Evolutionary conservation across 176 grass and related monocot genomes (phyloP).

Genomic region (Juncus inflexus): DNA sequence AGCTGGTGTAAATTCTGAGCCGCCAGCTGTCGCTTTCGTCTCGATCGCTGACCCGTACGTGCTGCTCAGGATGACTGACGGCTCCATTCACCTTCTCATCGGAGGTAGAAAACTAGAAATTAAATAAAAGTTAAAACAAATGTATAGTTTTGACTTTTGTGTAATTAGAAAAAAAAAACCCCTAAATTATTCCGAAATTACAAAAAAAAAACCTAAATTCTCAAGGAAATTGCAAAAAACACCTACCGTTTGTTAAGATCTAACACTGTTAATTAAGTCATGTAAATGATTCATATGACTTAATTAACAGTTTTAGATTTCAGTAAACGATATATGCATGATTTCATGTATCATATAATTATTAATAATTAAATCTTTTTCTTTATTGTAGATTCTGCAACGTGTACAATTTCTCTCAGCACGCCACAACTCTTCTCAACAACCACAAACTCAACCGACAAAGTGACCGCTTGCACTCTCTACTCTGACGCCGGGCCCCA

Average conservation of each 20-base stretch:
- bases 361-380: conserved; percentile 13
- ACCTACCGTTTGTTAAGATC: neutral
- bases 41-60: conserved; percentile 92
- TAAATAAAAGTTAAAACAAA: neutral
- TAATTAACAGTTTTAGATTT: no score
- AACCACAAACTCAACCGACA: conserved; percentile 39
- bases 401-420: conserved; percentile 62
- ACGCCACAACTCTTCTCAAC: conserved; percentile 46
- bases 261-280: neutral
- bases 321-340: conserved; percentile 1
- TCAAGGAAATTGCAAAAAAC: conserved; percentile 4
- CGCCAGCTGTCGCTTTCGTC: conserved; percentile 52
- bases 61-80: conserved; percentile 85
- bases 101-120: conserved; percentile 73
- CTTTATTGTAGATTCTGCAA: conserved; percentile 60
- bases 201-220: no score
- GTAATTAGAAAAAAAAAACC: no score
- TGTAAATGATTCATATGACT: no score
- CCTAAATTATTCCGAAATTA: conserved; percentile 6
- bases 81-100: conserved; percentile 81
- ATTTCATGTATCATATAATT: neutral
- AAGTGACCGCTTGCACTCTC: conserved; percentile 68
- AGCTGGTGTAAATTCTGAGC: conserved; percentile 45
- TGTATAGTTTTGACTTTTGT: neutral
- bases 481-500: conserved; percentile 82